Base-by-base conservation (phyloP, 169 alveolate species). In the Eimeria falciformis region DNA sequence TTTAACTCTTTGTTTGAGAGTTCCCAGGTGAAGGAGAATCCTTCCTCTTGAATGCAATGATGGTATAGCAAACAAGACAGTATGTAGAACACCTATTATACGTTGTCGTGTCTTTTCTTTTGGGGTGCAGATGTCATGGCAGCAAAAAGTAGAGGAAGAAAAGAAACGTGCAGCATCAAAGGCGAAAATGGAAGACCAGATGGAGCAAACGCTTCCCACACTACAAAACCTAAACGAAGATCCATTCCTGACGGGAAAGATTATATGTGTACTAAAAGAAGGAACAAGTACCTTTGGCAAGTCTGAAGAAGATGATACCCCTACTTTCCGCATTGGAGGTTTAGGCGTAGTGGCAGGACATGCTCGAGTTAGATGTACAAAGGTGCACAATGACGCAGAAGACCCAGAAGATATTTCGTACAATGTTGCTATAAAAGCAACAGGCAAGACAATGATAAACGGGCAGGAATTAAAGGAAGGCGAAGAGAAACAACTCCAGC, bases 171-270 rank as follows among this genome's bases (percentile, higher is more conserved):
- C 95, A 40, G 93, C 85, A 11, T 90, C 89, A 27, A 27, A 40
- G 17, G 77, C 89, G 58, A 93, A 91, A 37, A 71, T 55, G 45
- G 90, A 81, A 50, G 88, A 93, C 91, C 91, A 94, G 87, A 82
- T 91, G 46, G 96, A 94, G 82, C 69, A 55, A 65, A 81, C 90
- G 9, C 90, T 93, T 27, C 97, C 97, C 18, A 82, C 95, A 87
- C 88, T 97, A 73, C 94, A 94, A 43, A 96, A 96, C 46, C 90
- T 97, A 45, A 97, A 97, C 93, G 99, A 97, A 94, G 99, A 97
- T 94, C 97, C 98, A 18, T 94, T 96, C 93, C 94, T 97, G 23
- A 93, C 98, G 56, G 97, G 97, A 66, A 92, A 92, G 71, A 86
- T 92, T 40, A 66, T 79, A 77, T 84, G 96, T 94, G 86, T 90